Percentiles rank a stretch among this genome's conserved stretches.
These are phyloP conservation scores for Sanghuangporus weigelae DNA, from an alignment of 1,284 basidiomycete genomes.

Conservation along the genomic window DNA sequence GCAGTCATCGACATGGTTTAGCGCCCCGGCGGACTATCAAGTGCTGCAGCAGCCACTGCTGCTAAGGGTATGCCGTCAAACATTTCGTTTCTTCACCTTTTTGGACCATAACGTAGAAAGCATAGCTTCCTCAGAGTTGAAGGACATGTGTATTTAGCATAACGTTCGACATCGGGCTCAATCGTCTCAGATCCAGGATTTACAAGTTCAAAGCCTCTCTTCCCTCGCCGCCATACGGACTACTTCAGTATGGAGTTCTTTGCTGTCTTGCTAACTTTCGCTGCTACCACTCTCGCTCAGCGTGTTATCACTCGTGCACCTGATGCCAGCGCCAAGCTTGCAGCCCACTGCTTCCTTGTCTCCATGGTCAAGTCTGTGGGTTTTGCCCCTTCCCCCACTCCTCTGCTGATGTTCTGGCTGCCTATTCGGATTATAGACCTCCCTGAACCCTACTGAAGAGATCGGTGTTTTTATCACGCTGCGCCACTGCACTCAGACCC, in stretches of 20 bases:
- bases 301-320: conserved; percentile 34
- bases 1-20: no score
- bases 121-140: no score
- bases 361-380: conserved; percentile 41
- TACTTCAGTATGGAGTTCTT: neutral
- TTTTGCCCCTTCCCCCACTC: neutral
- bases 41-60: no score
- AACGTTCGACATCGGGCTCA: no score
- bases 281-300: conserved; percentile 32
- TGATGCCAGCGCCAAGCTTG: conserved; percentile 27
- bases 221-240: no score
- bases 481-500: conserved; percentile 29
- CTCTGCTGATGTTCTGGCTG: neutral
- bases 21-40: no score
- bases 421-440: conserved; percentile 22
- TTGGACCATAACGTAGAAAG: no score
- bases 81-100: no score
- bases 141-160: no score
- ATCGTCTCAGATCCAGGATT: no score
- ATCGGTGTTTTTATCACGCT: conserved; percentile 39
- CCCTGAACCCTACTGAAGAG: conserved; percentile 30
- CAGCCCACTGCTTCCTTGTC: conserved; percentile 33
- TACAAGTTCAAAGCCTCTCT: no score
- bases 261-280: neutral
- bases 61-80: no score